Evolutionary conservation across 1,284 basidiomycete genomes (phyloP), one percentile per base, ranked within the genome.

Genomic region (Cryptococcus deneoformans): DNA sequence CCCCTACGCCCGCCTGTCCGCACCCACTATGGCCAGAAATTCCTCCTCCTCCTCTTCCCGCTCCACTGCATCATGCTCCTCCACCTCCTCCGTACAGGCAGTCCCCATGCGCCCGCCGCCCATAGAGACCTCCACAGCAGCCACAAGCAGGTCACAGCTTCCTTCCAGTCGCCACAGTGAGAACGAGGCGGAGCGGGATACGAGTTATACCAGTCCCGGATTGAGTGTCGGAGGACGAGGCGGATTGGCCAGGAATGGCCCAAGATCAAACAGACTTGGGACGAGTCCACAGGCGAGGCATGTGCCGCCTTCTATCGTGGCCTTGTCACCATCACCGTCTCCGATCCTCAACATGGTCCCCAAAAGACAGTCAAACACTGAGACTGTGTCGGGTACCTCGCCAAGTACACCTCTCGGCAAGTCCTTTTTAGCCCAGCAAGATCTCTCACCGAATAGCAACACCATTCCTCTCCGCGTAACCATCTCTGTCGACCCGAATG

Each of bases 81-180:
- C 73, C 0, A 69, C 72, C 43, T 56, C 62, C 29, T 54, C 59
- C 20, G 63, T 78, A 16, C 72, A 73, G 14, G 76, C 77, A 3
- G 77, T 70, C 6, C 75, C 76, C 6, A 78, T 78, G 46, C 61
- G 72, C 1, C 76, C 76, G 0, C 73, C 73, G 2, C 73, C 72
- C 7, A 68, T 68, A 40, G 70, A 76, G 59, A 77, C 76, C 0
- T 61, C 71, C 8, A 77, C 76, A 12, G 73, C 74, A 9, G 72
- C 76, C 5, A 73, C 75, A 1, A 61, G 62, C 5, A 60, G 60
- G 6, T 64, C 63, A 2, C 66, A 72, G 46, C 52, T 70, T 1
- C 61, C 67, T 7, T 56, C 54, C 38, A 38, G 52, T 16, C 49
- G 54, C 16, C 50, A 39, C 9, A 47, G 50, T 39, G 52, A 51